Conservation (phyloP, 164 flowering plant species). For the Protea cynaroides region DNA sequence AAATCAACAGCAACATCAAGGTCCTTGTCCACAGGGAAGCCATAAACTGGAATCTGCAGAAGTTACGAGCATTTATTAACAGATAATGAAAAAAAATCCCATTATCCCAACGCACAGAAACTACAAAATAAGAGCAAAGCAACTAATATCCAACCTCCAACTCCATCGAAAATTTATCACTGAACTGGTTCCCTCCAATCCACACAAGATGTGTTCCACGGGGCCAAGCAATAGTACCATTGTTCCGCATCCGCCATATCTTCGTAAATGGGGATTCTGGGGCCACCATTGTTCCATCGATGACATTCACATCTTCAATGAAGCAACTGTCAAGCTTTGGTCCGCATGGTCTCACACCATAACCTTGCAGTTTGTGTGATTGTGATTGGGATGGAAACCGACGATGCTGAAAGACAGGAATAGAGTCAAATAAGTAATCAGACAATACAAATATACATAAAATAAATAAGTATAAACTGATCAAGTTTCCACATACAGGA, state of each 20-base stretch:
- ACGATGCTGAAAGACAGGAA: slow-evolving; percentile 15
- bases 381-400: slow-evolving; percentile 11
- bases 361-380: slow-evolving; percentile 15
- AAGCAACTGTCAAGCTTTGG: slow-evolving; percentile 58
- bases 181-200: slow-evolving; percentile 67
- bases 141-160: slow-evolving; percentile 39
- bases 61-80: no score
- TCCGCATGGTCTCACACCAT: slow-evolving; percentile 16
- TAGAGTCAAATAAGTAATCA: background rate
- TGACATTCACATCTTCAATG: slow-evolving; percentile 61
- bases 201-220: slow-evolving; percentile 58
- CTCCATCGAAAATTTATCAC: slow-evolving; percentile 30
- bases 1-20: slow-evolving; percentile 76
- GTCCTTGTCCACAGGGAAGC: slow-evolving; percentile 40
- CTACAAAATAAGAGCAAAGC: background rate
- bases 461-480: background rate
- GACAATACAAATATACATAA: background rate
- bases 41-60: slow-evolving; percentile 49
- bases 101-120: no score
- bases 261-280: slow-evolving; percentile 73
- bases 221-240: slow-evolving; percentile 63
- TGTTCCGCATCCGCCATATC: slow-evolving; percentile 90
- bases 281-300: slow-evolving; percentile 62
- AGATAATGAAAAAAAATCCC: slow-evolving; percentile 2
- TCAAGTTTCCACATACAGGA: slow-evolving; percentile 12